These are phyloP conservation scores for Phytophthora multivora DNA, from an alignment of 352 stramenopile species.

Conservation along the genomic window DNA sequence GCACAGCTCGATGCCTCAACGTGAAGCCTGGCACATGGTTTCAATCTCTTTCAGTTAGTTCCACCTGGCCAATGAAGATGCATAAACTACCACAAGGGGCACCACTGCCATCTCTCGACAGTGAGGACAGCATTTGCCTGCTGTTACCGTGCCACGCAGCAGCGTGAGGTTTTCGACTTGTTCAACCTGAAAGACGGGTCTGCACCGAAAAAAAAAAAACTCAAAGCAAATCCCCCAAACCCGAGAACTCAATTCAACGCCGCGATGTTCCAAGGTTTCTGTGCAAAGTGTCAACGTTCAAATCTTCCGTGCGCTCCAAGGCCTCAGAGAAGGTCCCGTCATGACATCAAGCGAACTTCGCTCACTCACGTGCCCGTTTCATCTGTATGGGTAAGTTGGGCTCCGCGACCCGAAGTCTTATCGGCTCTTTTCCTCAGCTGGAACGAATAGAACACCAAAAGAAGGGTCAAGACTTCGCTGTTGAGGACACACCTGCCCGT, in stretches of 20 bases:
- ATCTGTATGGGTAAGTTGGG: slow-evolving; percentile 3
- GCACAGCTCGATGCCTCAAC: too few species aligned
- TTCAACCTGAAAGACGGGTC: slow-evolving; percentile 4
- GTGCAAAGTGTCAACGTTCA: slow-evolving; percentile 6
- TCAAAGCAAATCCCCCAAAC: neutral
- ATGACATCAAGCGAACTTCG: slow-evolving; percentile 3
- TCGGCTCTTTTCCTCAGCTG: neutral
- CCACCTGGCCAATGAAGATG: too few species aligned
- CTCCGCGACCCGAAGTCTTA: slow-evolving; percentile 17
- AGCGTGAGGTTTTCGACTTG: too few species aligned
- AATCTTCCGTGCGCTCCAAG: slow-evolving; percentile 14
- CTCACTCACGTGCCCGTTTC: neutral
- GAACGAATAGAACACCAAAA: too few species aligned
- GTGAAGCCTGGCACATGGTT: too few species aligned
- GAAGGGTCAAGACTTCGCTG: neutral
- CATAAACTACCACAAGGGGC: too few species aligned
- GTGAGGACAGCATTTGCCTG: too few species aligned
- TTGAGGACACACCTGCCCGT: neutral
- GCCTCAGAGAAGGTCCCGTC: neutral
- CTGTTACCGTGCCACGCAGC: too few species aligned
- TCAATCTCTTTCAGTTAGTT: too few species aligned
- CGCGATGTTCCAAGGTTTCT: slow-evolving; percentile 5
- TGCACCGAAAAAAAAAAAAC: slow-evolving; percentile 16
- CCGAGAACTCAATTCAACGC: neutral
- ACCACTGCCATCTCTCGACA: too few species aligned